A percentile compares a stretch with the other conserved stretches of the same genome.
Conservation (phyloP, 495 filamentous ascomycete genomes). For the Articulospora tetracladia region DNA sequence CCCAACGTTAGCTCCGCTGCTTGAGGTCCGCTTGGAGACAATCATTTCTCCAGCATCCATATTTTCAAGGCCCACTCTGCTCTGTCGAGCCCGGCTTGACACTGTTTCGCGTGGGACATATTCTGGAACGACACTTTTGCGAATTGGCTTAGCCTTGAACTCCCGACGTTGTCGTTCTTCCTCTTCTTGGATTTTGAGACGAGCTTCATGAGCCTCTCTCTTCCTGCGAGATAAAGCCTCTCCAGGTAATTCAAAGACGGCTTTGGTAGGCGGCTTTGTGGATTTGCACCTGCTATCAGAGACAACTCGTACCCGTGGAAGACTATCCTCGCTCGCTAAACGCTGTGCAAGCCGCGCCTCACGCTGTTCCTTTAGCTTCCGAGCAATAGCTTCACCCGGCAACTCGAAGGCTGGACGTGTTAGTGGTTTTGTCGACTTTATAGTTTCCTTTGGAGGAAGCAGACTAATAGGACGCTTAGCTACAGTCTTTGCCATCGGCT, state of each 20-base stretch:
- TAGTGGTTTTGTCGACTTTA: constrained; percentile 56
- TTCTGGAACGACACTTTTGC: constrained; percentile 35
- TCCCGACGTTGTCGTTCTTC: constrained; percentile 51
- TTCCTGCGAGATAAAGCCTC: constrained; percentile 69
- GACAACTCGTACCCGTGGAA: constrained; percentile 10
- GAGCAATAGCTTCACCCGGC: constrained; percentile 66
- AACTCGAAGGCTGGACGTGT: constrained; percentile 67
- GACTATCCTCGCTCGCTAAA: constrained; percentile 13
- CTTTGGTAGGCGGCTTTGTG: constrained; percentile 52
- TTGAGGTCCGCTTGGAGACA: constrained; percentile 12
- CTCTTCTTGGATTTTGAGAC: constrained; percentile 55
- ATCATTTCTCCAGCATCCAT: constrained; percentile 2
- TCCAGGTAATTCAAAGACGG: constrained; percentile 68
- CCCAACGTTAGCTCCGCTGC: constrained; percentile 15
- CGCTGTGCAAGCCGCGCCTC: constrained; percentile 40
- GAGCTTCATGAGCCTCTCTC: constrained; percentile 62
- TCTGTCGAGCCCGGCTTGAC: constrained; percentile 50
- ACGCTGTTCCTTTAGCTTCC: constrained; percentile 51
- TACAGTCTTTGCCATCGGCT: constrained; percentile 20
- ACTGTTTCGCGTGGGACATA: constrained; percentile 46
- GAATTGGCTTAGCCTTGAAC: constrained; percentile 63
- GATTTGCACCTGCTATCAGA: constrained; percentile 40
- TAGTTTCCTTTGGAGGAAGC: constrained; percentile 38
- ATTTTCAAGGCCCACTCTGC: constrained; percentile 25
- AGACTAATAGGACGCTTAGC: constrained; percentile 37